Base-by-base conservation (phyloP, 257 asterid species). In the Henckelia pumila region DNA sequence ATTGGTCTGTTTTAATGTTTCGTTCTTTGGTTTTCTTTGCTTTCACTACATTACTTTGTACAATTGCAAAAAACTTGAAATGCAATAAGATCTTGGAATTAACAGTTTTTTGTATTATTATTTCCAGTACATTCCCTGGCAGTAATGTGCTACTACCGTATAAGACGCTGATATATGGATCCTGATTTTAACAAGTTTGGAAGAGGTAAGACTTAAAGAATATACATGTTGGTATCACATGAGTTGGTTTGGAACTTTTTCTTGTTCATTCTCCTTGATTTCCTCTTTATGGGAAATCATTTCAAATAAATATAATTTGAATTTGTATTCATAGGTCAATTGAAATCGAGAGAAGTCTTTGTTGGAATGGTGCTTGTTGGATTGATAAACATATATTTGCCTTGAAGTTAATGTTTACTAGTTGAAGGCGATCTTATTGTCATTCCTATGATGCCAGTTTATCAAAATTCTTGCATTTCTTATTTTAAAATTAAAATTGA, bases 171-270 rank as follows among this genome's bases (percentile, higher is more conserved):
- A 82, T 81, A 73, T 77, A 94, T 94, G 99, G 99, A 94, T 80
- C 85, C 89, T 56, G 96, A 88, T 75, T 76, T 72, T 87, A 84
- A 81, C 78, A 94, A 86, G 76, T 94, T 91, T 71, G 99, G 99
- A 85, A 87, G 95, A 89, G 99, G 99, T 88, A 78, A 72, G 59
- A 50, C 53, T 64, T 24, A 6, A 47, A 61, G 30, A 17, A 26
- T 65, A 50, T 67, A 60, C 63, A 68, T 65, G 61, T 58, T 73
- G 58, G 21, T 69, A 49, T 73, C 7, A 44, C 53, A 23, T 59
- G 67, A 61, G 19, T 44, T 58, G 30, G 44, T 73, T 71, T 74
- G 58, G 28, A 19, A 33, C 23, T 32, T 62, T 35, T 66, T 25
- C 8, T 13, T 49, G 30, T 64, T 56, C 5, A 47, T 16, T 62